Percentiles rank a stretch among this genome's conserved stretches.
Evolutionary conservation across 169 alveolate species (phyloP).

Genomic region (Besnoitia besnoiti): DNA sequence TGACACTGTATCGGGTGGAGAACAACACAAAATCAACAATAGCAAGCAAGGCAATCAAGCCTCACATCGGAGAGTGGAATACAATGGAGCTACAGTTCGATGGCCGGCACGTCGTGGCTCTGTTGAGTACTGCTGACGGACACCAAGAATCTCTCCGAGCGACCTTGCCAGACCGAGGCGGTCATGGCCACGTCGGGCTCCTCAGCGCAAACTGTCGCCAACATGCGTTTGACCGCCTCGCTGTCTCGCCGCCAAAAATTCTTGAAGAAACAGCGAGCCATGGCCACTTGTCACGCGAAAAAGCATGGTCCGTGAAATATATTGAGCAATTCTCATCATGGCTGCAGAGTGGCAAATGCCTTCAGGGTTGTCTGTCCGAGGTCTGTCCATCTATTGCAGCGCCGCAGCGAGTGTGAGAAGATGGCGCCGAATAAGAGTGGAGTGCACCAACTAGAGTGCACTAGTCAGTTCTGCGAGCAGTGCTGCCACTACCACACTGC

Average conservation of each 20-base stretch:
- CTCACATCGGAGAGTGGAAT: neutral
- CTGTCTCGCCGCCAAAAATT: neutral
- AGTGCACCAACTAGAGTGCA: neutral
- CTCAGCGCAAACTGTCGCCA: neutral
- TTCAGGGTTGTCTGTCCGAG: constrained; percentile 21
- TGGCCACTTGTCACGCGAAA: neutral
- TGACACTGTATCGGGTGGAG: neutral
- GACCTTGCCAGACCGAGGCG: neutral
- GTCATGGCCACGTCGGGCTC: constrained; percentile 7
- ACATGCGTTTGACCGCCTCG: constrained; percentile 1
- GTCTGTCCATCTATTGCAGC: constrained; percentile 42
- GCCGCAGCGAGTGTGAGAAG: constrained; percentile 5
- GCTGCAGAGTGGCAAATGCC: neutral
- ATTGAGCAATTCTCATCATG: too few species aligned
- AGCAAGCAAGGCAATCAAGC: neutral
- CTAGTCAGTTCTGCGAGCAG: constrained; percentile 22
- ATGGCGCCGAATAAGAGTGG: neutral
- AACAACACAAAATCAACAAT: neutral
- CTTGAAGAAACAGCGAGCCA: neutral
- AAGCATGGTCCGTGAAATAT: constrained; percentile 2
- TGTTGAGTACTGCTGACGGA: neutral
- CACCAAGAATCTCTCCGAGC: neutral
- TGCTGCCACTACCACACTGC: constrained; percentile 39
- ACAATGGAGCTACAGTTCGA: neutral
- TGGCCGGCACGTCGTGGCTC: neutral